Evolutionary conservation across 1,284 basidiomycete species (phyloP), one percentile per base, ranked within the genome.

Genomic region (Ceratobasidium sp.): DNA sequence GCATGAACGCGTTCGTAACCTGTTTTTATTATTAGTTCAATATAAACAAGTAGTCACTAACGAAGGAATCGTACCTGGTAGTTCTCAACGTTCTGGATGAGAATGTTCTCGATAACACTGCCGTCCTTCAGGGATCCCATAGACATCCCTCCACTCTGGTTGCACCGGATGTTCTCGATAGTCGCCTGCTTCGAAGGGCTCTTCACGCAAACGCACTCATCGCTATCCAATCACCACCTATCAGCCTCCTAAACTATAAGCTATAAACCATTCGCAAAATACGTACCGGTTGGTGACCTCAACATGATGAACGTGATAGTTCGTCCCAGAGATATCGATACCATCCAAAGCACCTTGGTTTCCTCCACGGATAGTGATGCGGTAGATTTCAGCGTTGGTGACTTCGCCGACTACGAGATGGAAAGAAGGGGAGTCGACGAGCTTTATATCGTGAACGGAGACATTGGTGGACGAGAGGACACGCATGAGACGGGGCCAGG

Each of bases 371-470:
- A 82, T 82, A 32, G 80, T 80, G 64, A 82, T 70, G 75, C 82
- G 82, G 76, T 81, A 82, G 8, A 82, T 75, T 72, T 82, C 82
- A 32, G 81, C 81, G 62, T 80, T 80, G 9, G 77, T 77, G 1
- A 79, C 80, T 4, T 76, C 74, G 61, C 82, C 77, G 21, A 82
- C 76, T 61, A 82, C 78, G 13, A 82, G 74, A 70, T 82, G 82
- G 79, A 82, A 82, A 74, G 80, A 81, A 0, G 81, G 81, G 21
- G 82, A 81, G 72, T 83, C 82, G 6, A 83, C 82, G 23, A 83
- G 76, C 50, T 82, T 79, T 41, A 83, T 75, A 72, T 83, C 81
- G 62, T 83, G 82, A 13, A 83, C 49, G 13, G 82, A 82, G 73
- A 75, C 82, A 75, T 80, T 80, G 5, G 75, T 80, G 1, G 80